A percentile compares a stretch with the other conserved stretches of the same genome.
phyloP scores from a whole-genome alignment of 148 eudicot species.

The Selenicereus undatus region DNA sequence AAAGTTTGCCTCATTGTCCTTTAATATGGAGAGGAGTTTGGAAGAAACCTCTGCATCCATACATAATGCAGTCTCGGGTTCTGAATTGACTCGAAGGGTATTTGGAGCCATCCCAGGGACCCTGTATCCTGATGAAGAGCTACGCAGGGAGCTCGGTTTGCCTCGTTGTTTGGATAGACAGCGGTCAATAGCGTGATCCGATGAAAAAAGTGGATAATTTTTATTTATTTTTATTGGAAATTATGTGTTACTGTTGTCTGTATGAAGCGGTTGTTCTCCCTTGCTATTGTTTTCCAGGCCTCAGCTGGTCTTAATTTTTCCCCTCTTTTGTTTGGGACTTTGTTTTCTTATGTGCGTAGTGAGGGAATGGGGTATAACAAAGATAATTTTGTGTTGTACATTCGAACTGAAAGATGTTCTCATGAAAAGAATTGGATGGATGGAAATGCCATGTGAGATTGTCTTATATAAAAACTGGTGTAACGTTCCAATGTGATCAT shows the following conservation, averaged over 20 bases:
- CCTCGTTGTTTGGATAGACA: constrained; percentile 24
- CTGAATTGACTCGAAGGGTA: constrained; percentile 34
- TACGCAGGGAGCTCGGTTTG: constrained; percentile 61
- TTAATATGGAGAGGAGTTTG: constrained; percentile 42
- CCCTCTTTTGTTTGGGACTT: not conserved
- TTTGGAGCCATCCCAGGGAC: constrained; percentile 50
- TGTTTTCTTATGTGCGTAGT: not conserved
- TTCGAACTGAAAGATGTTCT: not conserved
- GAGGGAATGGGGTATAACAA: not conserved
- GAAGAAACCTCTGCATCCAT: constrained; percentile 75
- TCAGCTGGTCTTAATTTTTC: not conserved
- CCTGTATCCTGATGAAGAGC: constrained; percentile 61
- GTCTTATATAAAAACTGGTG: too few species aligned
- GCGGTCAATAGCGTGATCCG: not conserved
- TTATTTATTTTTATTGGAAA: not conserved
- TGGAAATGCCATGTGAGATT: not conserved
- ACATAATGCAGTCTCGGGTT: constrained; percentile 56
- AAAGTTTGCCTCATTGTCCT: constrained; percentile 52
- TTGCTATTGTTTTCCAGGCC: not conserved
- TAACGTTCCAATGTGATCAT: too few species aligned
- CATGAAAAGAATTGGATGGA: not conserved
- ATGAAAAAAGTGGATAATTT: not conserved
- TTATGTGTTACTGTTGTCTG: not conserved
- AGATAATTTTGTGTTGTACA: not conserved
- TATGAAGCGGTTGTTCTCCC: not conserved